Conservation (phyloP, 192 early-diverging fungal species). For the Ramicandelaber brevisporus region DNA sequence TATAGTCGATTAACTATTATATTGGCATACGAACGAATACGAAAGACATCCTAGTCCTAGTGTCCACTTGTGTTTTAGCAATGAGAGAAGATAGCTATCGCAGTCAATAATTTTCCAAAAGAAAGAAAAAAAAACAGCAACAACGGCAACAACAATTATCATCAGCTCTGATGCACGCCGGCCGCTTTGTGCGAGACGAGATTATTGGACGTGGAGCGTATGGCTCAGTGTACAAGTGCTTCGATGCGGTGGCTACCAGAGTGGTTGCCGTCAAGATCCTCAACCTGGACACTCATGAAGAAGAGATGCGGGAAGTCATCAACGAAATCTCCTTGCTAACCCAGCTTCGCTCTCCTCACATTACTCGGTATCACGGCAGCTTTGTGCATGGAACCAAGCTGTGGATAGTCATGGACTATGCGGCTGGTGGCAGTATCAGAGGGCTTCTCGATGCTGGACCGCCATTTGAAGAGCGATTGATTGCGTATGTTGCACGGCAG, state of each 20-base stretch:
- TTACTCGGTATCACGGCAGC: slow-evolving; percentile 82
- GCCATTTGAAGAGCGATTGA: slow-evolving; percentile 72
- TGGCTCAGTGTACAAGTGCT: slow-evolving; percentile 46
- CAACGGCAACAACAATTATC: no score
- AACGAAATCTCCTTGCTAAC: slow-evolving; percentile 81
- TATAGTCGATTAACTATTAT: no score
- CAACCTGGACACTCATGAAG: slow-evolving; percentile 87
- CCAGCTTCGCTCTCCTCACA: slow-evolving; percentile 63
- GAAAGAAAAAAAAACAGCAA: no score
- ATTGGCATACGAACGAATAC: no score
- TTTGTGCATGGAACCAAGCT: slow-evolving; percentile 74
- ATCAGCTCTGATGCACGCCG: no score
- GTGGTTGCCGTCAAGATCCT: slow-evolving; percentile 93
- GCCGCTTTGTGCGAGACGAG: slow-evolving; percentile 24
- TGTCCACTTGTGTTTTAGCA: no score
- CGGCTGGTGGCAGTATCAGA: slow-evolving; percentile 72
- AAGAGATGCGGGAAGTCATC: slow-evolving; percentile 86
- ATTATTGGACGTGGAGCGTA: slow-evolving; percentile 35
- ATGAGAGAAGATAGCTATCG: no score
- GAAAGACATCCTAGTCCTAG: no score
- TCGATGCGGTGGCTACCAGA: slow-evolving; percentile 45
- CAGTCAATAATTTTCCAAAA: no score
- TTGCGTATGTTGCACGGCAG: slow-evolving; percentile 69
- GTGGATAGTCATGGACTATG: slow-evolving; percentile 98
- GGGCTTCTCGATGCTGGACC: slow-evolving; percentile 48